These are phyloP conservation scores for Hibiscus trionum DNA, from an alignment of 345 rosid genomes.

Conservation along the genomic window DNA sequence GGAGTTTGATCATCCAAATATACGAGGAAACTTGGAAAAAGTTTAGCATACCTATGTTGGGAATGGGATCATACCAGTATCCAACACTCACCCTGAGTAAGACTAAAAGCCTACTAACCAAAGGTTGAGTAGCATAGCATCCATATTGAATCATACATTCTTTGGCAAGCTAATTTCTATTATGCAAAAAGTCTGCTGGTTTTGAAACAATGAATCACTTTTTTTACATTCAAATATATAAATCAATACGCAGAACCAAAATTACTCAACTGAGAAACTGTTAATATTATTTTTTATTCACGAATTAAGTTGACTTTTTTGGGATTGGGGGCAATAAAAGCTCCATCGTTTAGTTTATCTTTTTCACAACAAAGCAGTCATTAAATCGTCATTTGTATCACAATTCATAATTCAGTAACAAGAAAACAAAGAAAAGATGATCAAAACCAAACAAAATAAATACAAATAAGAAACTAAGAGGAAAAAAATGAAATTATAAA, in stretches of 20 bases:
- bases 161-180: background rate
- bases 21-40: no score
- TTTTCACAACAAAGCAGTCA: background rate
- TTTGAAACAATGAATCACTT: background rate
- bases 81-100: no score
- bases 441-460: background rate
- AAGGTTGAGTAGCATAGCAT: background rate
- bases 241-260: background rate
- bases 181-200: background rate
- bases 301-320: no score
- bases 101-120: no score
- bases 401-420: background rate
- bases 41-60: no score
- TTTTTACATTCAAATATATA: background rate
- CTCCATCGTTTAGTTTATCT: background rate
- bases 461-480: no score
- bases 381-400: background rate
- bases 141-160: background rate
- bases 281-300: background rate
- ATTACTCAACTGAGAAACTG: background rate
- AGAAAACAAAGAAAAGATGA: background rate
- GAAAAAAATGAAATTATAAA: background rate
- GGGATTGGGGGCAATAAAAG: no score
- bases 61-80: no score
- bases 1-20: no score